Percentiles rank a stretch among this genome's conserved stretches.
Evolutionary conservation across 73 alveolate species (phyloP).

Genomic region (Tetrahymena elliotti): DNA sequence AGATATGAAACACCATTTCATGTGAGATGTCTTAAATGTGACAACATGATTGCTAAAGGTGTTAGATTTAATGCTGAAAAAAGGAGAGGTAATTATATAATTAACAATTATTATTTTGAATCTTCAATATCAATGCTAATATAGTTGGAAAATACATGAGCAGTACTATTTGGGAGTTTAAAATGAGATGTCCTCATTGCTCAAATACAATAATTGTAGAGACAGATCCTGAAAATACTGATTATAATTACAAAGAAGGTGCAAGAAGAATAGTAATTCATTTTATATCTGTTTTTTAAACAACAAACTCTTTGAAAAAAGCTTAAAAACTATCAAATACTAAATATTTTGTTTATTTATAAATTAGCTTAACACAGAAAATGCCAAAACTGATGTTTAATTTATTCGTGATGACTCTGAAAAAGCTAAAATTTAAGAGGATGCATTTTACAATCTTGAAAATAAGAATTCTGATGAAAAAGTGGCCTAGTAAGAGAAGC

Average conservation of each 20-base stretch:
- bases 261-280: conserved; percentile 5
- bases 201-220: conserved; percentile 17
- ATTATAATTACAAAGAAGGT: conserved; percentile 25
- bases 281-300: neutral
- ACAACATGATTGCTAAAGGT: conserved; percentile 38
- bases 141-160: conserved; percentile 33
- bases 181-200: conserved; percentile 38
- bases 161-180: conserved; percentile 31
- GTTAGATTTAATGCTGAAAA: conserved; percentile 29
- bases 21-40: conserved; percentile 27
- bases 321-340: too few relatives aligned
- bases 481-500: neutral
- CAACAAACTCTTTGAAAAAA: neutral
- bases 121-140: neutral
- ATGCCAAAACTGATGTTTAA: neutral
- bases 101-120: neutral
- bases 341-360: too few relatives aligned
- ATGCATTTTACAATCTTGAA: neutral
- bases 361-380: neutral
- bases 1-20: conserved; percentile 40
- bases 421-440: neutral
- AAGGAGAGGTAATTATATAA: neutral
- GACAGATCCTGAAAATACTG: conserved; percentile 46
- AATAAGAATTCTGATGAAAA: neutral
- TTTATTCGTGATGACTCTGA: neutral